A percentile compares a stretch with the other conserved stretches of the same genome.
Conservation (phyloP, 2,329 filamentous ascomycete genomes). For the Fusarium sp. region DNA sequence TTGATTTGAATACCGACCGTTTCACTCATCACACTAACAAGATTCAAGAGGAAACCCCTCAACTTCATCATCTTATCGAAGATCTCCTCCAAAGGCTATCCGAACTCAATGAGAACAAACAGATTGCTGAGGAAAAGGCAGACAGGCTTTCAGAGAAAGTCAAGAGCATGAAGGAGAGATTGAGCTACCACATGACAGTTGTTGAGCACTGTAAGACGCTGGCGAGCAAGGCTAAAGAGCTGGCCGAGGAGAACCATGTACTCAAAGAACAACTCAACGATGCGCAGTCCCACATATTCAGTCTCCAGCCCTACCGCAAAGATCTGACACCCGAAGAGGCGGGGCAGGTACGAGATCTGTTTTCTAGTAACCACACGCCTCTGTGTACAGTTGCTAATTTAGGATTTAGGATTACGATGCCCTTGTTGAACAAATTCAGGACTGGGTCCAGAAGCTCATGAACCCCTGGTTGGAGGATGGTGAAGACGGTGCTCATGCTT, state of each 20-base stretch:
- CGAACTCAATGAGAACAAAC: constrained; percentile 41
- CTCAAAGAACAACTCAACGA: constrained; percentile 51
- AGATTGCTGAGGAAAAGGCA: constrained; percentile 49
- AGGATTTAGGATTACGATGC: constrained; percentile 50
- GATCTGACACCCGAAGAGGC: constrained; percentile 54
- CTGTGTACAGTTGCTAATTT: constrained; percentile 21
- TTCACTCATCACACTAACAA: constrained; percentile 18
- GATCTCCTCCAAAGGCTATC: constrained; percentile 35
- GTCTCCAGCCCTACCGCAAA: constrained; percentile 55
- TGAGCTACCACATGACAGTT: constrained; percentile 40
- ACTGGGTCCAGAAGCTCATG: constrained; percentile 54
- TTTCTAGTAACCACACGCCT: not conserved
- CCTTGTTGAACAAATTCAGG: constrained; percentile 49
- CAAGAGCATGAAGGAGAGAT: constrained; percentile 41
- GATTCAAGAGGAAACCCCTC: constrained; percentile 27
- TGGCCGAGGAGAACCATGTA: constrained; percentile 45
- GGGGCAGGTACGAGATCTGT: constrained; percentile 46
- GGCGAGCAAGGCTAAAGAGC: constrained; percentile 33
- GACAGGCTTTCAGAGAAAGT: constrained; percentile 43
- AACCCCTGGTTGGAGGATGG: constrained; percentile 47
- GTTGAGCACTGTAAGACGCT: constrained; percentile 40
- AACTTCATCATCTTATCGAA: constrained; percentile 37
- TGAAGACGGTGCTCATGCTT: constrained; percentile 37
- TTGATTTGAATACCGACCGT: constrained; percentile 29
- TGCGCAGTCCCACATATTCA: constrained; percentile 55